phyloP scores from a whole-genome alignment of 371 early-diverging fungal species.

The Haplosporangium sp. region DNA sequence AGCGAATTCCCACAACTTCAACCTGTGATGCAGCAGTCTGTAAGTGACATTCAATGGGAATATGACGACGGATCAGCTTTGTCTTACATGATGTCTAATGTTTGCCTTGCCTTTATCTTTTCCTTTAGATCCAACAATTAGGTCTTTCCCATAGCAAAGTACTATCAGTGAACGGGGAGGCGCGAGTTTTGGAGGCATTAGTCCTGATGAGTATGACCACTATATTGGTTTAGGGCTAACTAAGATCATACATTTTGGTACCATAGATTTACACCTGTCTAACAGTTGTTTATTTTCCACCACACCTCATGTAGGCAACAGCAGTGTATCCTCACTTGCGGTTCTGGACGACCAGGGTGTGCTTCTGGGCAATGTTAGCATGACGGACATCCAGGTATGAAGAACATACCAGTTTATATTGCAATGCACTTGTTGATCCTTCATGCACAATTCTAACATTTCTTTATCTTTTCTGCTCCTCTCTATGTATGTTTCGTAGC shows the following conservation, averaged over 20 bases:
- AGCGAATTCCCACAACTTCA: constrained; percentile 34
- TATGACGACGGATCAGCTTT: no score
- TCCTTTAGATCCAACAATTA: constrained; percentile 5
- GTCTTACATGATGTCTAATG: neutral
- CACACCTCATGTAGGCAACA: constrained; percentile 47
- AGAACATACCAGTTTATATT: no score
- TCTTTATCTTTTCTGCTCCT: neutral
- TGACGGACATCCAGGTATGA: constrained; percentile 70
- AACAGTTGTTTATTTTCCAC: neutral
- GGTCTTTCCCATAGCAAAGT: constrained; percentile 56
- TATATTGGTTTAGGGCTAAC: neutral
- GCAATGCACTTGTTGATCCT: no score
- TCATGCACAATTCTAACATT: neutral
- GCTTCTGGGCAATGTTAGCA: constrained; percentile 76
- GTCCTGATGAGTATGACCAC: constrained; percentile 61
- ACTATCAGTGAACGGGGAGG: constrained; percentile 59
- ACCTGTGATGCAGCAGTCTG: constrained; percentile 30
- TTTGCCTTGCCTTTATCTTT: neutral
- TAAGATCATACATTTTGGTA: neutral
- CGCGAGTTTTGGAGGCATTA: constrained; percentile 60
- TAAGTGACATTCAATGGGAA: constrained; percentile 14
- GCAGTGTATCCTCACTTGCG: constrained; percentile 70
- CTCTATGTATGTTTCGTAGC: neutral
- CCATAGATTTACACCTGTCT: neutral
- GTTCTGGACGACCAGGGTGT: constrained; percentile 65